Base-by-base conservation (phyloP, 1,284 basidiomycete species). In the Moniliella sp. region DNA sequence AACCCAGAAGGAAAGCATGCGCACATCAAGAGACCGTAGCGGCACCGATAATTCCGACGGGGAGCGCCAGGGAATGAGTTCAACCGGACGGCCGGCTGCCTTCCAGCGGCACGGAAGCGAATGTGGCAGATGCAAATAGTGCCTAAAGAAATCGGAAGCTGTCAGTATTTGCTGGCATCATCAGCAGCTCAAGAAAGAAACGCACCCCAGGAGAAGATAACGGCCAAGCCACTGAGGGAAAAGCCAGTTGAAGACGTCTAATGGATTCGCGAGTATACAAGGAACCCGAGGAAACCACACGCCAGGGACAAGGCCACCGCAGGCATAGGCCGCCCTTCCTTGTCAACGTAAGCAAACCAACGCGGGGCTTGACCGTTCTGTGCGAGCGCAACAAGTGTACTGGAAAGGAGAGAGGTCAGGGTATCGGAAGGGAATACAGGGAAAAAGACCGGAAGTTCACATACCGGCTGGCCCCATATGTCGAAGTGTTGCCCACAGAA, bases 31-130 rank as follows among this genome's bases (percentile, higher is more conserved):
- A 64, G 50, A 19, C n/a, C n/a, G n/a, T n/a, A n/a, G n/a, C n/a
- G n/a, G n/a, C n/a, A n/a, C n/a, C n/a, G n/a, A n/a, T n/a, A n/a
- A n/a, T n/a, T n/a, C n/a, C n/a, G n/a, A n/a, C n/a, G 64, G 45
- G 15, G 66, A 65, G 11, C 35, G 42, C 63, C 63, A 67, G 4
- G 66, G 66, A 4, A 68, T 57, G 48, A 67, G 64, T 34, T 65
- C 62, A 30, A 65, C 33, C 0, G 54, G 50, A 55, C 65, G 64
- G 12, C 65, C 65, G 53, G 57, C 64, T n/a, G 53, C 51, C 36
- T 54, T 55, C 67, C 67, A 69, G 66, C 67, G 27, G 35, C 32
- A 26, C 66, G 51, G 61, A 67, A 67, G 29, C 66, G 64, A 32
- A 66, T 63, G 48, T 59, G 46, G 15, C 41, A 45, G 5, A 42